Conservation (phyloP, 345 rosid genomes). For the Hibiscus trionum region DNA sequence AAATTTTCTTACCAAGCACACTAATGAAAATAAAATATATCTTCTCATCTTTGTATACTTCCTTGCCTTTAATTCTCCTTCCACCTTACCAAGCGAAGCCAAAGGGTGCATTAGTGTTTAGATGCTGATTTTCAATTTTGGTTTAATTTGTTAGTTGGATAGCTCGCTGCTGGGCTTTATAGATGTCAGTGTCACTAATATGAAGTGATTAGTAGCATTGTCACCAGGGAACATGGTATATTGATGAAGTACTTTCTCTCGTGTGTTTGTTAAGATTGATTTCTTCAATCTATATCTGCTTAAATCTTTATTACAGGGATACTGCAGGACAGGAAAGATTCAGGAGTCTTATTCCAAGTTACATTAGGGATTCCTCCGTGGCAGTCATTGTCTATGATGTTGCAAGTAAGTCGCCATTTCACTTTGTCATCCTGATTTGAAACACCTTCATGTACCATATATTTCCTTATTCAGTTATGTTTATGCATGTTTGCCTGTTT, state of each 20-base stretch:
- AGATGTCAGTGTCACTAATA: background rate
- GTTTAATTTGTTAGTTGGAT: background rate
- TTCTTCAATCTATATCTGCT: background rate
- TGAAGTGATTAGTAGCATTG: background rate
- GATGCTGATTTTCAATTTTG: background rate
- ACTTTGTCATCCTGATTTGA: background rate
- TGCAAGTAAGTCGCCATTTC: constrained; percentile 49
- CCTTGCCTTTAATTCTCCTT: too few species aligned
- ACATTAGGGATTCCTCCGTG: constrained; percentile 78
- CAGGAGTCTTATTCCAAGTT: constrained; percentile 87
- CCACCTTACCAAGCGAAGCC: too few species aligned
- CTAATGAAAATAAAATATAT: too few species aligned
- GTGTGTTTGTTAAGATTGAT: background rate
- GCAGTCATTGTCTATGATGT: constrained; percentile 86
- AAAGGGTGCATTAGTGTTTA: background rate
- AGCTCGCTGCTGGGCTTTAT: background rate
- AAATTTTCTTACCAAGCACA: too few species aligned
- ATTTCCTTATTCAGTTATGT: background rate
- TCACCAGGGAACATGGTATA: too few species aligned
- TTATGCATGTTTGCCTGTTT: background rate
- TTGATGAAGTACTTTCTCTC: too few species aligned
- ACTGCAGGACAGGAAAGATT: constrained; percentile 87
- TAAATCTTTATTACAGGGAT: constrained; percentile 42
- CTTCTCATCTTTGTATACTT: too few species aligned
- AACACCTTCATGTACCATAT: background rate